Base-by-base conservation (phyloP, 805 yeast genomes). In the Candida succiphila region DNA sequence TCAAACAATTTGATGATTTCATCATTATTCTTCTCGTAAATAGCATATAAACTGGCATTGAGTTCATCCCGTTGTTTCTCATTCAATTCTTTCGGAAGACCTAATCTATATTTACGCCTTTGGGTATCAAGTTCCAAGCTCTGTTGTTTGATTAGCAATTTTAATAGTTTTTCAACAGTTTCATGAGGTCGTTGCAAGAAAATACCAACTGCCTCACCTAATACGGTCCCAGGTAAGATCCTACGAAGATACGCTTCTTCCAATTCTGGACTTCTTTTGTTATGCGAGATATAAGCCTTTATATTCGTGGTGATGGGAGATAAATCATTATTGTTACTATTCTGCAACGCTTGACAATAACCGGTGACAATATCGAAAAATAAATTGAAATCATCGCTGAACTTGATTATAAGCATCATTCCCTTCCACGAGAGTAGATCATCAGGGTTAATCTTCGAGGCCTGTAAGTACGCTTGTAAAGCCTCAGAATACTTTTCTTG, bases 401-500 rank as follows among this genome's bases (percentile, higher is more conserved):
- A 45, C 35, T 58, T 56, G 9, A 58, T 62, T 1, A 74, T 52
- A 31, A 72, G 67, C 37, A 75, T 56, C 38, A 78, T 63, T 1
- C 97, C 97, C 47, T 83, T 85, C 94, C 92, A 88, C 0, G 87
- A 94, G 18, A 71, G 52, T 2, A 75, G 41, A 32, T 78, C 72
- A 2, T 61, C 60, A 0, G 72, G 67, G 20, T 74, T 69, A 1
- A 76, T 33, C 5, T 51, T 44, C 3, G 73, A 66, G 0, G 87
- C 87, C 16, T 45, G 48, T 21, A 46, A 45, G 44, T 77, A 79
- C 9, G 67, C 52, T 18, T 40, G 41, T 10, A 56, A 40, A 0
- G 84, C 78, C 4, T 52, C 44, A 2, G 49, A 46, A 4, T 50
- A 37, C 5, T 69, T 54, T 12, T 60, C 51, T 34, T 66, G 44